Percentiles rank a stretch among this genome's conserved stretches.
Evolutionary conservation across 129 eudicot species (phyloP).

Genomic region (Kitagawia praeruptora): DNA sequence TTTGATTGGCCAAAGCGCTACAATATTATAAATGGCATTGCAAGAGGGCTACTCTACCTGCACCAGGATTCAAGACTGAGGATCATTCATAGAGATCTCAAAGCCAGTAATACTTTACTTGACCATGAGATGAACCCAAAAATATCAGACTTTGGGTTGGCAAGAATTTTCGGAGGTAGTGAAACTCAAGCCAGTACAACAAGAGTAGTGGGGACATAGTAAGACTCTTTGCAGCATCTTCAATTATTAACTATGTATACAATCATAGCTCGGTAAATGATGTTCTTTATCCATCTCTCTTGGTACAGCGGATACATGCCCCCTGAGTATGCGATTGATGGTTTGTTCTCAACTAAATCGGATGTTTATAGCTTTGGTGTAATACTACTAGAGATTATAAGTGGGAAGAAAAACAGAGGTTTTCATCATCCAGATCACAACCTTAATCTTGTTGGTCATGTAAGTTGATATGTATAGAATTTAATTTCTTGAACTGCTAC

Average conservation of each 20-base stretch:
- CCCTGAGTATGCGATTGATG: constrained; percentile 6
- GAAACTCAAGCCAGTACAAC: constrained; percentile 8
- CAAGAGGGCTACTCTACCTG: constrained; percentile 3
- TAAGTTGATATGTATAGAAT: background rate
- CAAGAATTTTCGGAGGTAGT: constrained; percentile 2
- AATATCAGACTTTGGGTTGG: background rate
- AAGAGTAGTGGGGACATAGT: constrained; percentile 3
- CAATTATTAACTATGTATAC: background rate
- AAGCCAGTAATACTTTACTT: background rate
- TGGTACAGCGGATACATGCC: background rate
- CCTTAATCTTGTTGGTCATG: constrained; percentile 4
- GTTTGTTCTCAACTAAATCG: constrained; percentile 1
- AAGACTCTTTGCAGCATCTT: background rate
- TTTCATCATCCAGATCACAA: background rate
- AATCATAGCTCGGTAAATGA: background rate
- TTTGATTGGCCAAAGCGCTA: constrained; percentile 4
- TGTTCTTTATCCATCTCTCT: background rate
- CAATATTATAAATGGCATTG: constrained; percentile 7
- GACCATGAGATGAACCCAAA: background rate
- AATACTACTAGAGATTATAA: background rate
- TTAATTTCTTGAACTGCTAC: background rate
- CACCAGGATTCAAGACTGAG: constrained; percentile 4
- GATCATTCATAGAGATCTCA: constrained; percentile 5
- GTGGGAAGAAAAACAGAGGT: background rate
- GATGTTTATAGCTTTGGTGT: constrained; percentile 9